These are phyloP conservation scores for Dioscorea alata DNA, from an alignment of 106 monocot genomes.

Conservation along the genomic window DNA sequence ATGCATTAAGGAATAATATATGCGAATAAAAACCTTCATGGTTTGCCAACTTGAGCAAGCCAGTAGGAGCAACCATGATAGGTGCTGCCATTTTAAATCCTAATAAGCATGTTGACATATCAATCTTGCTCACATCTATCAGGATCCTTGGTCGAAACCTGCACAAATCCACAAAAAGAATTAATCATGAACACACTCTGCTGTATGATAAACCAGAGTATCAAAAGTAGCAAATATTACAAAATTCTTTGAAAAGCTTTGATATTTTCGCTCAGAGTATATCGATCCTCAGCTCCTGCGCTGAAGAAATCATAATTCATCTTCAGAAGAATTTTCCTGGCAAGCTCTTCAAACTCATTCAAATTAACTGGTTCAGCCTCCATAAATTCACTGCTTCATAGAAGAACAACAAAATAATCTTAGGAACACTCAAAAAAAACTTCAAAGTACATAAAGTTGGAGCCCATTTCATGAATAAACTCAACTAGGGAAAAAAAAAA, in stretches of 20 bases:
- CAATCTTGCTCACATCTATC: conserved; percentile 47
- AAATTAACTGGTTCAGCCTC: conserved; percentile 50
- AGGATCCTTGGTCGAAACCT: conserved; percentile 58
- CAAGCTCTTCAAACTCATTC: conserved; percentile 61
- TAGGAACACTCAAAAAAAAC: background rate
- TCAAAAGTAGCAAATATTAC: conserved; percentile 18
- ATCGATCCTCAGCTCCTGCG: conserved; percentile 79
- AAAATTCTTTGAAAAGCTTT: conserved; percentile 67
- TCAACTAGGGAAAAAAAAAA: background rate
- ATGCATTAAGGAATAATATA: background rate
- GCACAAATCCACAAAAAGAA: background rate
- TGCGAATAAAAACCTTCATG: conserved; percentile 40
- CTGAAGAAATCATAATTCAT: conserved; percentile 67
- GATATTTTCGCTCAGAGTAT: conserved; percentile 67
- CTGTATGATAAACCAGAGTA: background rate
- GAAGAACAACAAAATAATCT: no score
- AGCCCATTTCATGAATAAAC: no score
- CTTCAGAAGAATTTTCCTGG: conserved; percentile 61
- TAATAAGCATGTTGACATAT: conserved; percentile 49
- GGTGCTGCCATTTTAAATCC: conserved; percentile 42
- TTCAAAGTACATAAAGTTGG: no score
- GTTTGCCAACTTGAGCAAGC: conserved; percentile 45
- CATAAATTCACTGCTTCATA: conserved; percentile 23
- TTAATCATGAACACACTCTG: background rate
- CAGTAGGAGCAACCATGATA: conserved; percentile 61